Evolutionary conservation across 2,329 filamentous ascomycete species (phyloP), one percentile per base, ranked within the genome.

Genomic region (Tolypocladium capitatum): DNA sequence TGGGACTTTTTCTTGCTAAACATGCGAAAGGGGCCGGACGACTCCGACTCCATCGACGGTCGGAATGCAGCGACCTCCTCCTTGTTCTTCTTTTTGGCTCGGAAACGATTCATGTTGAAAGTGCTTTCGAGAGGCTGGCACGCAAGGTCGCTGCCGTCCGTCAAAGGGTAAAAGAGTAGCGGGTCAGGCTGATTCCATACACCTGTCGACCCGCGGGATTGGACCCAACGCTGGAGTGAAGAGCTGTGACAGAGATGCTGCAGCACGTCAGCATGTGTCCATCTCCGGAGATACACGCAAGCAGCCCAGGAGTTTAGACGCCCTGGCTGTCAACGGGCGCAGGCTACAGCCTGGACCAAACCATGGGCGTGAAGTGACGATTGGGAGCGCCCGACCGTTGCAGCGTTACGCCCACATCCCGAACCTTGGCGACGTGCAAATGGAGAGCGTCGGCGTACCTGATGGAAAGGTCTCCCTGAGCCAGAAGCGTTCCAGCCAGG

Each of bases 51-150:
- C 27, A 73, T 70, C 3, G 76, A 78, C 18, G 71, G 70, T 13
- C 74, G 66, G 13, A 68, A 66, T 34, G 63, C 55, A n/a, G 63
- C 52, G 36, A 62, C 55, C 9, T 77, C 75, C 43, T 83, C 81
- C 68, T 78, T 79, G 47, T 64, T 75, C 74, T 80, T 84, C 71
- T 82, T 88, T 68, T 83, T 83, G 44, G 72, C 81, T 56, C 85
- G 74, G 60, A 90, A 87, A 48, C 85, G 80, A 68, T 91, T 89
- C 85, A 90, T 58, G 16, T 47, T 52, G 48, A 45, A 21, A 11
- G 16, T 20, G 9, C 16, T 11, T 33, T 2, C 1, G 28, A 6
- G 18, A n/a, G 11, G 13, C 5, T 8, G 2, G 24, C 11, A 30
- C 24, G 8, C 2, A 13, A 11, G 4, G 38, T 7, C 24, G 16